Evolutionary conservation across 805 yeast genomes (phyloP), one percentile per base, ranked within the genome.

Genomic region (Saccharomyces jurei): DNA sequence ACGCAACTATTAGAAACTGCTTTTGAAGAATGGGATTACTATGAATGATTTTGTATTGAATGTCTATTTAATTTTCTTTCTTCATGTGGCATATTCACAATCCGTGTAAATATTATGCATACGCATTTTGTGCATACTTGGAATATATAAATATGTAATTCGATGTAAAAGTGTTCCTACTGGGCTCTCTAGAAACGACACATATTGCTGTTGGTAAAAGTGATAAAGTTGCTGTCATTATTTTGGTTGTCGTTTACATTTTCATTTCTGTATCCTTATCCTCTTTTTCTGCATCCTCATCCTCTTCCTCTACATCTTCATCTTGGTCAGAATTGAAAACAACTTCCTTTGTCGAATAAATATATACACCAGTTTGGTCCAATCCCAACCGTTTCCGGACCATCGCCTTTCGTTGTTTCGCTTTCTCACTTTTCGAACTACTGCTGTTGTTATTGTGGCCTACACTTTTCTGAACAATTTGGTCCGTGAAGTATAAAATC

Each of bases 381-480:
- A 64, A 47, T 3, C 71, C 62, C 22, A 65, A 59, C 47, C 67
- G 58, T 52, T 63, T 50, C 41, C 64, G 59, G 25, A 70, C 64
- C 29, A 65, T 54, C 44, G 63, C 60, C 57, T 62, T 61, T 49
- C 62, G 50, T 22, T 21, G 44, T 56, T 28, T 32, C 30, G 5
- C 50, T 54, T 17, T 32, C 27, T 10, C 31, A 36, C 54, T 52
- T 46, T 48, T 58, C 13, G 55, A 54, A 17, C 66, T 61, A 26
- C 62, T 61, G 48, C 65, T 66, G 29, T 56, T 60, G 26, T 53
- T 63, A 1, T 68, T 64, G 0, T 84, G 82, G 4, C 83, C 82
- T 59, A 82, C 69, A n/a, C 83, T 83, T 50, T 80, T 78, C 13
- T 81, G 79, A 51, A 82, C 80, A 17, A 81, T 71, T 41, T 74